Percentiles rank a stretch among this genome's conserved stretches.
These are phyloP conservation scores for Chaetomidium leptoderma DNA, from an alignment of 495 filamentous ascomycete species.

Conservation along the genomic window DNA sequence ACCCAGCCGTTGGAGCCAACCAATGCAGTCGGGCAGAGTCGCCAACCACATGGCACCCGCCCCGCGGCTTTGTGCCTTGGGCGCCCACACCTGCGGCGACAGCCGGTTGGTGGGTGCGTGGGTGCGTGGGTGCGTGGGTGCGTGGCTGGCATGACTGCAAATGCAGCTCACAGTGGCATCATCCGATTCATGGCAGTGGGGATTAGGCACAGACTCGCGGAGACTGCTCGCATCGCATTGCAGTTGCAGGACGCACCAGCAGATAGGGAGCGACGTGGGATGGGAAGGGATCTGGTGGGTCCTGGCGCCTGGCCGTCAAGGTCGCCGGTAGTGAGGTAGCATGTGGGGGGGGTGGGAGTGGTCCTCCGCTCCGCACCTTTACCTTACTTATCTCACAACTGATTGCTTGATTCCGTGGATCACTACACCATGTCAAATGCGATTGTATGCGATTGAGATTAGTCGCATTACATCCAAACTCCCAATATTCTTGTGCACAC, in stretches of 20 bases:
- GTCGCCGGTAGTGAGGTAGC: not conserved
- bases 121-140: slow-evolving; percentile 8
- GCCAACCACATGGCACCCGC: slow-evolving; percentile 10
- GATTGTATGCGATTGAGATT: too few relatives aligned
- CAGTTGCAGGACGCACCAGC: not conserved
- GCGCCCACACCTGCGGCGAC: not conserved
- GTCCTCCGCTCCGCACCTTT: too few relatives aligned
- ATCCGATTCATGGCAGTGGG: slow-evolving; percentile 19
- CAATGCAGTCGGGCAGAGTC: not conserved
- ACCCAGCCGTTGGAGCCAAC: slow-evolving; percentile 7
- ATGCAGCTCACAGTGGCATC: slow-evolving; percentile 24
- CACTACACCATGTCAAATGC: too few relatives aligned
- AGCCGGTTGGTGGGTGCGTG: slow-evolving; percentile 1
- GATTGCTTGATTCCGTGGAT: too few relatives aligned
- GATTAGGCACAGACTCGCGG: not conserved
- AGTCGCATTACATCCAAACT: too few relatives aligned
- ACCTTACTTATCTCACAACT: too few relatives aligned
- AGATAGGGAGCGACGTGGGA: not conserved
- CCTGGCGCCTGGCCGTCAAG: slow-evolving; percentile 1
- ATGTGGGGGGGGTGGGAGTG: not conserved
- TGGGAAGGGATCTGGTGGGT: not conserved
- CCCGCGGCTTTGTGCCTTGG: not conserved
- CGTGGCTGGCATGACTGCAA: slow-evolving; percentile 16
- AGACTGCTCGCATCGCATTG: not conserved
- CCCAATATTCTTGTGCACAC: too few relatives aligned